These are phyloP conservation scores for Phialocephala subalpina DNA, from an alignment of 2,329 filamentous ascomycete species.

Conservation along the genomic window DNA sequence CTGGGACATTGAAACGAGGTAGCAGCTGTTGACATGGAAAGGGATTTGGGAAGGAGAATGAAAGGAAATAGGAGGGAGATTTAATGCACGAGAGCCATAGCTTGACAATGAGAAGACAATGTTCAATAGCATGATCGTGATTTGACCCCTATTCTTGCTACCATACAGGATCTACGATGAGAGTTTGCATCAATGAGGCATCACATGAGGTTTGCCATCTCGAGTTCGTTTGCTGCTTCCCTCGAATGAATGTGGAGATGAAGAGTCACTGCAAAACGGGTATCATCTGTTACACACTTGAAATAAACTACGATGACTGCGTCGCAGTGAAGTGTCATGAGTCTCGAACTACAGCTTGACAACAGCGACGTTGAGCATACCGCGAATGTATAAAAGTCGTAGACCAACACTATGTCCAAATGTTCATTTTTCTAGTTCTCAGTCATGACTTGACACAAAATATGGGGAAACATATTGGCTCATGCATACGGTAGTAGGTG, in stretches of 20 bases:
- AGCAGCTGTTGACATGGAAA: too few relatives aligned
- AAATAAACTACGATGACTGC: not conserved
- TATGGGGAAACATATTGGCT: not conserved
- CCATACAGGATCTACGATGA: too few relatives aligned
- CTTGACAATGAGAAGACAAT: too few relatives aligned
- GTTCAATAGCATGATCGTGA: too few relatives aligned
- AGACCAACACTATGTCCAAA: not conserved
- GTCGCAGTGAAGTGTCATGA: not conserved
- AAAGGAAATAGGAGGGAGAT: too few relatives aligned
- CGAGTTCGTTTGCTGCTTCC: not conserved
- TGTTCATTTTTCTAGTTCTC: not conserved
- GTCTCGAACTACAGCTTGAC: not conserved
- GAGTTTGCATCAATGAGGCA: too few relatives aligned
- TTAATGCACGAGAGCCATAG: too few relatives aligned
- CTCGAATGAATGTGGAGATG: not conserved
- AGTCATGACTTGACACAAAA: not conserved
- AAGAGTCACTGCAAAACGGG: not conserved
- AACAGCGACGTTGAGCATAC: too few relatives aligned
- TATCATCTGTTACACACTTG: not conserved
- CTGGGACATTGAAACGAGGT: too few relatives aligned
- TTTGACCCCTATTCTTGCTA: too few relatives aligned
- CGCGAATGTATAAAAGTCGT: not conserved
- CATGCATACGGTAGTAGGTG: not conserved
- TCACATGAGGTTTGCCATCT: not conserved
- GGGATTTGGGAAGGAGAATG: not conserved